These are phyloP conservation scores for Trichoderma sp. DNA, from an alignment of 2,329 filamentous ascomycete genomes.

Conservation along the genomic window DNA sequence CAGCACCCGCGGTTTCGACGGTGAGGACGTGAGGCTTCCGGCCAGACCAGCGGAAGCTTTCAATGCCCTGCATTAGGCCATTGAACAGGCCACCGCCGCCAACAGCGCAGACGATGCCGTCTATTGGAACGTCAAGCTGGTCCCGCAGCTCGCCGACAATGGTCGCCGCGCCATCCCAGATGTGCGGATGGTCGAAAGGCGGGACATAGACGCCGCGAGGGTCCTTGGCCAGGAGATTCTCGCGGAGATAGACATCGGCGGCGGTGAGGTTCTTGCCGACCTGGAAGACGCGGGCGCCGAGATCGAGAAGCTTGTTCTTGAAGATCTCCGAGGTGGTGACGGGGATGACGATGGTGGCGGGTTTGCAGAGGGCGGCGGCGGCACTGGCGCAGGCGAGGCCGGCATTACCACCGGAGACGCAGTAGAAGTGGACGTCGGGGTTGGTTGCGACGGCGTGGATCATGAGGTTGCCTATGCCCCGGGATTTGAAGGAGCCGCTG, in stretches of 20 bases:
- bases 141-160: slow-evolving; percentile 52
- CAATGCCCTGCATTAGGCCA: slow-evolving; percentile 69
- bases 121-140: slow-evolving; percentile 48
- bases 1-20: slow-evolving; percentile 72
- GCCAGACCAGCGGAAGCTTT: slow-evolving; percentile 39
- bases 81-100: slow-evolving; percentile 79
- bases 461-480: slow-evolving; percentile 71
- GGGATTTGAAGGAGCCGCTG: slow-evolving; percentile 81
- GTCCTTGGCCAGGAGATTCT: slow-evolving; percentile 53
- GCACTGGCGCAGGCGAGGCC: slow-evolving; percentile 78
- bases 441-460: slow-evolving; percentile 35
- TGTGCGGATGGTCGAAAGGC: slow-evolving; percentile 65
- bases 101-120: slow-evolving; percentile 72
- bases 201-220: slow-evolving; percentile 59
- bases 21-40: slow-evolving; percentile 57
- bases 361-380: slow-evolving; percentile 59
- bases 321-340: slow-evolving; percentile 63
- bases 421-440: slow-evolving; percentile 66
- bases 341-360: slow-evolving; percentile 74
- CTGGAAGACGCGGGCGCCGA: slow-evolving; percentile 68
- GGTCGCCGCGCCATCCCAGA: slow-evolving; percentile 64
- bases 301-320: slow-evolving; percentile 64
- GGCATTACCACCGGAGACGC: slow-evolving; percentile 77
- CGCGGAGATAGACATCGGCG: slow-evolving; percentile 64
- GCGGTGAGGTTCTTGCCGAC: slow-evolving; percentile 65